A percentile compares a stretch with the other conserved stretches of the same genome.
Conservation (phyloP, 2,329 filamentous ascomycete species). For the Pseudomassariella vexata region DNA sequence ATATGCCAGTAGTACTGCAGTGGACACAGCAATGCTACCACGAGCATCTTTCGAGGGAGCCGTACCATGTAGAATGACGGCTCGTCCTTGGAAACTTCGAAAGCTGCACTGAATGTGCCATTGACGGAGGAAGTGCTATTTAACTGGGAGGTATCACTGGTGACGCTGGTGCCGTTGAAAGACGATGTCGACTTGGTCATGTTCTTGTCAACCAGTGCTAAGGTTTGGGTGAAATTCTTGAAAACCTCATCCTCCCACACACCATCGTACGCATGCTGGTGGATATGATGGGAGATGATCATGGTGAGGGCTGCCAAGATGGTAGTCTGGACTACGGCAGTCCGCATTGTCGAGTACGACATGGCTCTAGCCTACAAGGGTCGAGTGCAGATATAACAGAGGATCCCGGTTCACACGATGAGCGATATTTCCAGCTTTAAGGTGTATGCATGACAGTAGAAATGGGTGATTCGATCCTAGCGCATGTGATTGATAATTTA, state of each 20-base stretch:
- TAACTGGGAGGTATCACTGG: background rate
- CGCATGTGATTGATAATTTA: no score
- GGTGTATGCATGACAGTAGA: no score
- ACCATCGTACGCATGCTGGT: background rate
- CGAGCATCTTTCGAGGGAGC: background rate
- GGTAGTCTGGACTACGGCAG: background rate
- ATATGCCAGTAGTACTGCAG: constrained; percentile 1
- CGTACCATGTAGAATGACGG: background rate
- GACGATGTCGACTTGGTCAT: no score
- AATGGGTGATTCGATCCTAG: no score
- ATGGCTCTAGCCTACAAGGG: no score
- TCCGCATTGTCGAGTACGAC: background rate
- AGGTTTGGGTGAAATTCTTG: background rate
- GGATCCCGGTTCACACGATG: no score
- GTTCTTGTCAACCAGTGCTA: background rate
- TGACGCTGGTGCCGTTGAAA: background rate
- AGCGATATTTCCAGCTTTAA: no score
- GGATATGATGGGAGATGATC: background rate
- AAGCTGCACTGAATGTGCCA: background rate
- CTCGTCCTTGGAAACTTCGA: no score
- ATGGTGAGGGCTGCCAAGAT: background rate
- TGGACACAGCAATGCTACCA: background rate
- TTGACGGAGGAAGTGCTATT: background rate
- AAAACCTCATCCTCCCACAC: background rate
- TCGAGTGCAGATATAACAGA: no score